Percentiles rank a stretch among this genome's conserved stretches.
phyloP scores from a whole-genome alignment of 176 grass and related monocot genomes.

The Hordeum marinum region DNA sequence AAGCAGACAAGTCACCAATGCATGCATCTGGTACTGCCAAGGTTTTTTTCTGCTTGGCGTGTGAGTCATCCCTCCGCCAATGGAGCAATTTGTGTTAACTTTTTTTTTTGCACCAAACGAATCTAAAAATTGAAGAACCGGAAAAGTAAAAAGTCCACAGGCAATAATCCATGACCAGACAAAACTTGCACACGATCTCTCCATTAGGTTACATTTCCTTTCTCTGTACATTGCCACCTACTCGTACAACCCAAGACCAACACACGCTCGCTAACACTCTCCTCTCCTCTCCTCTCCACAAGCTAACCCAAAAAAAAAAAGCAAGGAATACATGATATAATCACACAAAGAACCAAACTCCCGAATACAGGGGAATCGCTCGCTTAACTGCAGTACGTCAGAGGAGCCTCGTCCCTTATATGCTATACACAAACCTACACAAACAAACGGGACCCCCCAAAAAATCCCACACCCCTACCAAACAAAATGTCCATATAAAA shows the following conservation, averaged over 20 bases:
- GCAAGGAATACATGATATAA: constrained; percentile 39
- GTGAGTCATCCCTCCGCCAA: too few species aligned
- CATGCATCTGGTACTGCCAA: too few species aligned
- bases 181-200: constrained; percentile 5
- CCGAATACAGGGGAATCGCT: not conserved
- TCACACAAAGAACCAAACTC: constrained; percentile 33
- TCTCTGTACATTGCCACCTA: constrained; percentile 49
- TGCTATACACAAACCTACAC: constrained; percentile 65
- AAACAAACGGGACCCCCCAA: constrained; percentile 49
- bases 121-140: not conserved
- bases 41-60: too few species aligned
- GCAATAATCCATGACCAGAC: not conserved
- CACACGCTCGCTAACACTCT: constrained; percentile 8
- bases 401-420: too few species aligned
- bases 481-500: constrained; percentile 47
- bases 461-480: constrained; percentile 38
- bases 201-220: constrained; percentile 42
- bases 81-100: too few species aligned
- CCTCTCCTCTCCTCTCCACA: constrained; percentile 29
- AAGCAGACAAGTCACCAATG: too few species aligned
- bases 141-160: not conserved
- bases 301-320: not conserved
- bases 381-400: too few species aligned
- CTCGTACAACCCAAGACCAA: constrained; percentile 25
- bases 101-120: not conserved